A percentile compares a stretch with the other conserved stretches of the same genome.
phyloP scores from a whole-genome alignment of 257 asterid genomes.

The Leptodermis oblonga region DNA sequence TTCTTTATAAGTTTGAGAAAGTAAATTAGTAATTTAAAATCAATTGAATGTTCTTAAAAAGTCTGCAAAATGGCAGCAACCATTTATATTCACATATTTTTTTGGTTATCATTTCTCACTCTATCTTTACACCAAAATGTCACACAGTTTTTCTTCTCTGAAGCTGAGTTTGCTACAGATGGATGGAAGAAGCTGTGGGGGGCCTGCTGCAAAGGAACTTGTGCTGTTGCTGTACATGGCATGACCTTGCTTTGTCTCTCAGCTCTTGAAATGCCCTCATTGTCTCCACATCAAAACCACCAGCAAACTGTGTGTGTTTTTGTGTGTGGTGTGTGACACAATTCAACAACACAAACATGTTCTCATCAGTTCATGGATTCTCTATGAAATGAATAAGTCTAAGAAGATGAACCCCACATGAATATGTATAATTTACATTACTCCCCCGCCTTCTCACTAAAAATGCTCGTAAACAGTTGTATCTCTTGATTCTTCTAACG shows the following conservation, averaged over 20 bases:
- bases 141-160: constrained; percentile 28
- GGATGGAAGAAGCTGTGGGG: constrained; percentile 25
- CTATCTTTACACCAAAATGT: constrained; percentile 35
- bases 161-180: constrained; percentile 54
- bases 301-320: constrained; percentile 90
- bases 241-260: constrained; percentile 71
- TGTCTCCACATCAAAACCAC: constrained; percentile 94
- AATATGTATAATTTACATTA: no score
- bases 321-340: background rate
- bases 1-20: background rate
- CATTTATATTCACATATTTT: constrained; percentile 16
- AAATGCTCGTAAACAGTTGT: no score
- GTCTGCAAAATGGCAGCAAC: constrained; percentile 14
- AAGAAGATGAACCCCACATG: background rate
- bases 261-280: constrained; percentile 92
- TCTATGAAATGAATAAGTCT: no score
- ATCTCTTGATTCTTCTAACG: background rate
- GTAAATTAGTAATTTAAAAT: background rate
- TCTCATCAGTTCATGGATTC: no score
- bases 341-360: background rate
- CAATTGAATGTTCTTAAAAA: constrained; percentile 8
- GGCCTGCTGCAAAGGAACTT: constrained; percentile 42
- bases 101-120: background rate
- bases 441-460: no score
- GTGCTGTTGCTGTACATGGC: constrained; percentile 58